Percentiles rank a stretch among this genome's conserved stretches.
phyloP scores from a whole-genome alignment of 2,329 filamentous ascomycete species.

The Sporothrix curviconia region DNA sequence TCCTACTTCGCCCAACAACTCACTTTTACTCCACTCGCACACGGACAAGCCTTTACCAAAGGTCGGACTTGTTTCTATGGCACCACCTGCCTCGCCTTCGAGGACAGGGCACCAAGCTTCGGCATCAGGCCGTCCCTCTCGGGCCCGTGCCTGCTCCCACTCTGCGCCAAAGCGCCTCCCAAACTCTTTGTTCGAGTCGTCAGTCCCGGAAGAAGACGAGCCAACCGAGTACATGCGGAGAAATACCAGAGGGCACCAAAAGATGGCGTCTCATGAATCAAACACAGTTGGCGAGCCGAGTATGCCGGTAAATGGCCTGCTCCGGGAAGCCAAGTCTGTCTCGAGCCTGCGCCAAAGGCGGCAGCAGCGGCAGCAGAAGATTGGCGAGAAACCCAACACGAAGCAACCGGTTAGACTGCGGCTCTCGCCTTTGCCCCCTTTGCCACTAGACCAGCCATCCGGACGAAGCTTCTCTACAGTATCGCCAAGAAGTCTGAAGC shows the following conservation, averaged over 20 bases:
- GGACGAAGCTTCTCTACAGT: not conserved
- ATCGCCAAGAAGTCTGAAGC: slow-evolving; percentile 7
- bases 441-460: not conserved
- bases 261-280: not conserved
- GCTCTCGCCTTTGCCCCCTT: slow-evolving; percentile 7
- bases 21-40: not conserved
- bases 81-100: not conserved
- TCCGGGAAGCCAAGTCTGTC: not conserved
- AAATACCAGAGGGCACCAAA: not conserved
- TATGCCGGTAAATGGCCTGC: not conserved
- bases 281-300: not conserved
- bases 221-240: not conserved
- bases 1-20: slow-evolving; percentile 8
- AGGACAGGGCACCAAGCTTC: not conserved
- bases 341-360: slow-evolving; percentile 15
- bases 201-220: slow-evolving; percentile 16
- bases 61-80: not conserved
- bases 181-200: slow-evolving; percentile 9
- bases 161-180: slow-evolving; percentile 11
- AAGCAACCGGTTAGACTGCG: slow-evolving; percentile 13
- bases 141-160: slow-evolving; percentile 4
- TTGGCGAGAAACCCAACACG: slow-evolving; percentile 5
- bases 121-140: not conserved
- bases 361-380: slow-evolving; percentile 15
- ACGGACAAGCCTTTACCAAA: not conserved